Evolutionary conservation across 2,329 filamentous ascomycete species (phyloP).

Genomic region (Epichloe gansuensis): DNA sequence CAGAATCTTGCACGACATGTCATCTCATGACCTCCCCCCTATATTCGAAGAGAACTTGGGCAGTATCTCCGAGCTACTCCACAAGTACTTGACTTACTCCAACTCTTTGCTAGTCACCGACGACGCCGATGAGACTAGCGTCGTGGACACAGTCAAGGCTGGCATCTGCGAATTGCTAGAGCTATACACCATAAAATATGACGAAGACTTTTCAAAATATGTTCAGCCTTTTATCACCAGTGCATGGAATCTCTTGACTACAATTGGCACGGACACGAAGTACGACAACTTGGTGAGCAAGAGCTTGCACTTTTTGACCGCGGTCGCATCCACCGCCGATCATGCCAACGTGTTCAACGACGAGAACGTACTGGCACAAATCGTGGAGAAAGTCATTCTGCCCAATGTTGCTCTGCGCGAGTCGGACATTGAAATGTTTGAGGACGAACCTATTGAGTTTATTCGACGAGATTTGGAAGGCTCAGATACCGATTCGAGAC

Average conservation of each 20-base stretch:
- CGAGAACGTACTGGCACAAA: constrained; percentile 63
- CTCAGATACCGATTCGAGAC: constrained; percentile 85
- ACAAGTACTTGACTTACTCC: constrained; percentile 87
- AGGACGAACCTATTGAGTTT: constrained; percentile 97
- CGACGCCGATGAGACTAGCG: constrained; percentile 79
- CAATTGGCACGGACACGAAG: constrained; percentile 74
- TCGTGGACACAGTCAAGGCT: constrained; percentile 76
- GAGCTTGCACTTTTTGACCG: constrained; percentile 85
- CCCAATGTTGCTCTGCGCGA: constrained; percentile 87
- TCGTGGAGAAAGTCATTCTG: constrained; percentile 90
- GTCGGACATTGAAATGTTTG: constrained; percentile 89
- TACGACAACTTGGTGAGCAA: constrained; percentile 92
- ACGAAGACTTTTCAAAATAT: constrained; percentile 78
- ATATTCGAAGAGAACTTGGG: constrained; percentile 83
- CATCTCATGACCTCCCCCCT: constrained; percentile 90
- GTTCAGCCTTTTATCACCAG: constrained; percentile 76
- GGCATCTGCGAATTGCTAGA: constrained; percentile 87
- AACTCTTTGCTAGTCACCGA: constrained; percentile 72
- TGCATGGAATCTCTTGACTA: constrained; percentile 83
- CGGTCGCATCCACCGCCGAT: constrained; percentile 63
- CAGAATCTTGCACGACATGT: constrained; percentile 90
- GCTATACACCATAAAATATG: constrained; percentile 86
- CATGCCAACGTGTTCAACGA: constrained; percentile 82
- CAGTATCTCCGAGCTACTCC: constrained; percentile 63
- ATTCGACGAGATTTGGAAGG: constrained; percentile 91